phyloP scores from a whole-genome alignment of 2,329 filamentous ascomycete species.

The Diplodia scrobiculata region DNA sequence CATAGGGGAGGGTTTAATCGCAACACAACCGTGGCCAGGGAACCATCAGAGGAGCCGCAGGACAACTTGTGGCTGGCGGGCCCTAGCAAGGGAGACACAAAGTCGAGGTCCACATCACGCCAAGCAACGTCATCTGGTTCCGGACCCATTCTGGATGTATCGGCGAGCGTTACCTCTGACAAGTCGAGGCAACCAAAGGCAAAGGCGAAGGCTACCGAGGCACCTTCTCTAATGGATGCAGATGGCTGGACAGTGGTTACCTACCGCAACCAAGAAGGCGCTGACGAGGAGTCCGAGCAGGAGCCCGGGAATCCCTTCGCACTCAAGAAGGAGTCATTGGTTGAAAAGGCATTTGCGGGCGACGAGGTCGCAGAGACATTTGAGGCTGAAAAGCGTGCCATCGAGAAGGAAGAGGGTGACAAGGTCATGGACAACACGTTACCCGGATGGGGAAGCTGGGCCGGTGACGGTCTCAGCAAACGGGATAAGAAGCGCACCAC shows the following conservation, averaged over 20 bases:
- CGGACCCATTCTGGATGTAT: constrained; percentile 6
- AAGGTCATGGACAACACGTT: constrained; percentile 81
- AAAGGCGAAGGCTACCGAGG: constrained; percentile 39
- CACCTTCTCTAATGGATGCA: constrained; percentile 42
- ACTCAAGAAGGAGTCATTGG: constrained; percentile 63
- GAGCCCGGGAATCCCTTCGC: constrained; percentile 46
- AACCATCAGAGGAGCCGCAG: constrained; percentile 29
- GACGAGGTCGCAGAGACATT: constrained; percentile 81
- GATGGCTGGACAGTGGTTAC: constrained; percentile 51
- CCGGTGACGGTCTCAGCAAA: constrained; percentile 77
- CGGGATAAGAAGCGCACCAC: constrained; percentile 59
- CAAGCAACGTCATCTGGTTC: constrained; percentile 30
- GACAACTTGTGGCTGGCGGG: constrained; percentile 45
- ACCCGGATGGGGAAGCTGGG: constrained; percentile 92
- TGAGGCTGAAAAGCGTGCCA: constrained; percentile 72
- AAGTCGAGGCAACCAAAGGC: constrained; percentile 34
- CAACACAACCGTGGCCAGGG: background rate
- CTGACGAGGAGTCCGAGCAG: constrained; percentile 44
- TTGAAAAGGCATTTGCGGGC: constrained; percentile 83
- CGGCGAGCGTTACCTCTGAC: constrained; percentile 7
- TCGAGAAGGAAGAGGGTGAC: constrained; percentile 75
- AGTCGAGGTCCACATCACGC: constrained; percentile 32
- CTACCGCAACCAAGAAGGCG: constrained; percentile 40
- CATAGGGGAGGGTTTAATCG: background rate
- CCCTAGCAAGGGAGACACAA: constrained; percentile 33